phyloP scores from a whole-genome alignment of 257 asterid genomes.

The Ligustrum vulgare region DNA sequence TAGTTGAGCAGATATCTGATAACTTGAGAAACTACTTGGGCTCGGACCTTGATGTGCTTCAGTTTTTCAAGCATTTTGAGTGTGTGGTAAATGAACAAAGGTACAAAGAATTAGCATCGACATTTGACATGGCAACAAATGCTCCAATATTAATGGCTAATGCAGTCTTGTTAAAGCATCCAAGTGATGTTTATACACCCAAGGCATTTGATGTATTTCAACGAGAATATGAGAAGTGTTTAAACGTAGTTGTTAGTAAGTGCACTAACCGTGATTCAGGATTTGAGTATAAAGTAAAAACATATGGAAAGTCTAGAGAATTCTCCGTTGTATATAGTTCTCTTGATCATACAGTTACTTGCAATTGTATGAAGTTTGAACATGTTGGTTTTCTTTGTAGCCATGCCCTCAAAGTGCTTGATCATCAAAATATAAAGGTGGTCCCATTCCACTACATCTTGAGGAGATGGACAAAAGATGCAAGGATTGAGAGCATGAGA shows the following conservation, averaged over 20 bases:
- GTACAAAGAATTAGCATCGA: constrained; percentile 47
- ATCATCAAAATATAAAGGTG: constrained; percentile 55
- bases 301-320: constrained; percentile 50
- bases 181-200: constrained; percentile 48
- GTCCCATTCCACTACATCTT: constrained; percentile 52
- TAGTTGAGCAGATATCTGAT: constrained; percentile 46
- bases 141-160: constrained; percentile 57
- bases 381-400: constrained; percentile 57
- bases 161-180: constrained; percentile 51
- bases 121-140: constrained; percentile 45
- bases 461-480: constrained; percentile 66
- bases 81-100: constrained; percentile 48
- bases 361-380: constrained; percentile 70
- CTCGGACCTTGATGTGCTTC: constrained; percentile 43
- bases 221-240: constrained; percentile 61
- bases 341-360: constrained; percentile 48
- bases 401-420: constrained; percentile 62
- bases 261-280: constrained; percentile 46
- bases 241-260: constrained; percentile 46
- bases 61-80: constrained; percentile 52
- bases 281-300: constrained; percentile 55
- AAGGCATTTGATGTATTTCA: constrained; percentile 58
- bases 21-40: constrained; percentile 42
- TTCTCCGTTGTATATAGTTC: constrained; percentile 44
- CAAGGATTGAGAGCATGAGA: constrained; percentile 40